Conservation (phyloP, 176 grass and related monocot species). For the Triticum turgidum region DNA sequence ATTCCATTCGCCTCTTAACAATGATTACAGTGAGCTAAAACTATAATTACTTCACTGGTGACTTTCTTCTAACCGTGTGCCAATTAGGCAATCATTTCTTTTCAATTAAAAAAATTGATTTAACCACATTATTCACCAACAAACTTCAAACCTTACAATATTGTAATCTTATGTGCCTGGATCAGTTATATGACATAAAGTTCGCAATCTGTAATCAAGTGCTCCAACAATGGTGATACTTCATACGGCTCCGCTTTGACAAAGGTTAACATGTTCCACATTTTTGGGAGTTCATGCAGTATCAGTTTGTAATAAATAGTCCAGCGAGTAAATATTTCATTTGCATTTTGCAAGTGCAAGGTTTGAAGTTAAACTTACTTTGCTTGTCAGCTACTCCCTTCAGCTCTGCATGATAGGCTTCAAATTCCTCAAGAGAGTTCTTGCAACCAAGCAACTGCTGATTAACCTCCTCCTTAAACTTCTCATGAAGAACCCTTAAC, state of each 20-base stretch:
- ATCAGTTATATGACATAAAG: not conserved
- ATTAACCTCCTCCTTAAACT: conserved; percentile 82
- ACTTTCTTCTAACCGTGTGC: not conserved
- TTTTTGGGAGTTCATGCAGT: not conserved
- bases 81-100: not conserved
- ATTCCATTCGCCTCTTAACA: not conserved
- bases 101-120: not conserved
- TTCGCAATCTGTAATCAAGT: not conserved
- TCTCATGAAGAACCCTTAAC: conserved; percentile 69
- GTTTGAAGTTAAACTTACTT: conserved; percentile 60
- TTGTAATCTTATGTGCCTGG: not conserved
- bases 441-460: conserved; percentile 66
- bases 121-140: not conserved
- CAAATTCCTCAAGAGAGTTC: conserved; percentile 67
- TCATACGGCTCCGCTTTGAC: not conserved
- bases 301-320: conserved; percentile 5
- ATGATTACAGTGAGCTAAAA: not conserved
- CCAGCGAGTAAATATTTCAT: not conserved
- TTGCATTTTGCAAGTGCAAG: not conserved
- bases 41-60: not conserved
- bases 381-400: conserved; percentile 71
- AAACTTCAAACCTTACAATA: not conserved
- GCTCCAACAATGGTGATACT: not conserved
- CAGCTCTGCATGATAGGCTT: conserved; percentile 75
- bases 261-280: conserved; percentile 20